Evolutionary conservation across 768 basidiomycete genomes (phyloP), one percentile per base, ranked within the genome.

Genomic region (Suillus occidentalis): DNA sequence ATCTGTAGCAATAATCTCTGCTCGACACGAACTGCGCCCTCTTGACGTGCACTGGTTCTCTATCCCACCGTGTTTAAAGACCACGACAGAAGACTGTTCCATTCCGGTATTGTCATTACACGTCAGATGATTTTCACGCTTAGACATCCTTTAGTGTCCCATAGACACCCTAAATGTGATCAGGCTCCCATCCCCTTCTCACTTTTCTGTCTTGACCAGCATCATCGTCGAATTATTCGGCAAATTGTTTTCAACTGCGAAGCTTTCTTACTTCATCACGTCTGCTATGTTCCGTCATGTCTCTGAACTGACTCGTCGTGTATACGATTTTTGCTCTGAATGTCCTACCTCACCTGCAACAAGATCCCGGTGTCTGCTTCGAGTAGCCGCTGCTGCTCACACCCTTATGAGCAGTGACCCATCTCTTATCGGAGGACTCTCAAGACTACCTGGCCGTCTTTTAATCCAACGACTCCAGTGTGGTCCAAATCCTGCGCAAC

Each of bases 261-360:
- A 84, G 14, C 77, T 79, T 50, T 81, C 79, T 14, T 80, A 82
- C 40, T 83, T 82, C 76, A 84, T 86, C 59, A 76, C 87, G 10
- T 70, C 73, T 18, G 85, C 89, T 68, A 68, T 86, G 50, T 68
- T 79, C 55, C 83, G 81, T 40, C 77, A 75, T 39, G 72, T 80
- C 13, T 74, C 80, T 16, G 80, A 81, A 42, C 71, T 81, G 18
- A 69, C 80, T 36, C 72, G 78, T 39, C 72, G 75, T 39, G 74
- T 80, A 28, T 82, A 86, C 65, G 75, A 84, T 58, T 81, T 74
- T 64, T 81, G 81, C 64, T 68, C 82, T 37, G 74, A 73, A 40
- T 83, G 80, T 66, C 66, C 70, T 10, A 75, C 77, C 3, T 68
- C 79, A 2, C 66, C 75, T 1, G 65, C 64, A 14, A 72, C 72